Evolutionary conservation across 2,329 filamentous ascomycete species (phyloP).

Genomic region (Trichoderma endophyticum): DNA sequence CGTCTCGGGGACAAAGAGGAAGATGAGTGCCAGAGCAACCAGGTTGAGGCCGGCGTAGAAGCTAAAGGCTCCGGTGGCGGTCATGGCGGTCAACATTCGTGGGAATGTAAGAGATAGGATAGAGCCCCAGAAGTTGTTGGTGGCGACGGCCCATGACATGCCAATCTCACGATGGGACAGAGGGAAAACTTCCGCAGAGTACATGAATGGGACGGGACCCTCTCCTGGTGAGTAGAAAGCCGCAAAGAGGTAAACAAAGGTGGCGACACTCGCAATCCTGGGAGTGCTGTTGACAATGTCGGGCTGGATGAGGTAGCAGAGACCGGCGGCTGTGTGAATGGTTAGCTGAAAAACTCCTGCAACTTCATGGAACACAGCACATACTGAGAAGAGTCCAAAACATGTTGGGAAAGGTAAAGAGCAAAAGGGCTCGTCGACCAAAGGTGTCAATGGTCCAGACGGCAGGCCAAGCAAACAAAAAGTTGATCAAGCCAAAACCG

Average conservation of each 20-base stretch:
- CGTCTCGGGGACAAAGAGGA: constrained; percentile 47
- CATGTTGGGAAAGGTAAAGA: constrained; percentile 65
- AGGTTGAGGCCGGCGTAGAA: constrained; percentile 47
- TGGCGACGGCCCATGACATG: constrained; percentile 59
- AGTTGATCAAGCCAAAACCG: constrained; percentile 54
- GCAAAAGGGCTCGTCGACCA: constrained; percentile 56
- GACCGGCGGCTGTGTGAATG: constrained; percentile 29
- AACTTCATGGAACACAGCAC: background rate
- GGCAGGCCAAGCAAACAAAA: constrained; percentile 61
- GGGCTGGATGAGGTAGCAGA: constrained; percentile 34
- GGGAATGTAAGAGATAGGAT: constrained; percentile 58
- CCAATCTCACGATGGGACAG: constrained; percentile 64
- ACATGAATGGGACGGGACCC: constrained; percentile 61
- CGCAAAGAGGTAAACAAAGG: constrained; percentile 61
- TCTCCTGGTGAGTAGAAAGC: constrained; percentile 64
- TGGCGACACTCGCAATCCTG: constrained; percentile 51
- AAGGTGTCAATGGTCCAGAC: constrained; percentile 63
- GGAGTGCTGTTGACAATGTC: constrained; percentile 36
- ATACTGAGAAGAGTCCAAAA: constrained; percentile 51
- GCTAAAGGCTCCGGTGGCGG: constrained; percentile 32
- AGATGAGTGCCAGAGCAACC: constrained; percentile 44
- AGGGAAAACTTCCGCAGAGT: constrained; percentile 64
- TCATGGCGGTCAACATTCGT: constrained; percentile 33
- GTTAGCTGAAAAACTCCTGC: background rate
- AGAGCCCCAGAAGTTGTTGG: constrained; percentile 37